phyloP scores from a whole-genome alignment of 768 basidiomycete species.

The Wakefieldia striispora region DNA sequence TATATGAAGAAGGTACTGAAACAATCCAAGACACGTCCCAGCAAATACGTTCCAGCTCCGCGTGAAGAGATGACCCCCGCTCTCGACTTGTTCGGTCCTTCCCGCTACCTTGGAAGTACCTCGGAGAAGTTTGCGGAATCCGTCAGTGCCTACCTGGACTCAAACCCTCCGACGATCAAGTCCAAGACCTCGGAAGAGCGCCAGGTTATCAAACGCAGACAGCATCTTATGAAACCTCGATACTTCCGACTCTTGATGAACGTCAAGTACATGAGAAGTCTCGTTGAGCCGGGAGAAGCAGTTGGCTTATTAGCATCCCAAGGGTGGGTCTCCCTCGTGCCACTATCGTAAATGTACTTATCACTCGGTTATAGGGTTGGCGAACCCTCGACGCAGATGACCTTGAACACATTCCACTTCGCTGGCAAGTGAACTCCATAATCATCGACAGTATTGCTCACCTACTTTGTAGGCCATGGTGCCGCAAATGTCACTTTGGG shows the following conservation, averaged over 20 bases:
- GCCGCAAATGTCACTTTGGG: slow-evolving; percentile 99
- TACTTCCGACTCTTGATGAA: slow-evolving; percentile 85
- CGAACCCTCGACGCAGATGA: slow-evolving; percentile 99
- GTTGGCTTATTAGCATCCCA: slow-evolving; percentile 96
- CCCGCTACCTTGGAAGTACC: slow-evolving; percentile 79
- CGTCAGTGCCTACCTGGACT: slow-evolving; percentile 73
- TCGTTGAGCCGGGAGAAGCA: slow-evolving; percentile 98
- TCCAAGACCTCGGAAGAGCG: slow-evolving; percentile 39
- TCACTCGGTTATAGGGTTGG: slow-evolving; percentile 63
- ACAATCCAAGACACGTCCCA: slow-evolving; percentile 48
- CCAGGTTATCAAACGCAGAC: slow-evolving; percentile 43
- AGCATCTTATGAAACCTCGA: slow-evolving; percentile 44
- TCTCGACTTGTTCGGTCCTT: slow-evolving; percentile 75
- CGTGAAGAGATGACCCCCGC: slow-evolving; percentile 68
- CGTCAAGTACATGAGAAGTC: slow-evolving; percentile 87
- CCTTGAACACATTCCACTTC: slow-evolving; percentile 98
- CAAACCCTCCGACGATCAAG: slow-evolving; percentile 60
- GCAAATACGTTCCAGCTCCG: slow-evolving; percentile 43
- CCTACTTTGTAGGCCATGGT: slow-evolving; percentile 73
- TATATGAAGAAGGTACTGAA: slow-evolving; percentile 94
- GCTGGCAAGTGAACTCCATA: slow-evolving; percentile 58
- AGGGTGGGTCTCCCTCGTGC: slow-evolving; percentile 55
- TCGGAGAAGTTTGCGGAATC: slow-evolving; percentile 89
- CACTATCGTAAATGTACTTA: not conserved
- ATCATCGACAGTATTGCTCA: slow-evolving; percentile 1